A percentile compares a stretch with the other conserved stretches of the same genome.
Evolutionary conservation across 2,329 filamentous ascomycete species (phyloP).

Genomic region (Teratosphaeriaceae sp.): DNA sequence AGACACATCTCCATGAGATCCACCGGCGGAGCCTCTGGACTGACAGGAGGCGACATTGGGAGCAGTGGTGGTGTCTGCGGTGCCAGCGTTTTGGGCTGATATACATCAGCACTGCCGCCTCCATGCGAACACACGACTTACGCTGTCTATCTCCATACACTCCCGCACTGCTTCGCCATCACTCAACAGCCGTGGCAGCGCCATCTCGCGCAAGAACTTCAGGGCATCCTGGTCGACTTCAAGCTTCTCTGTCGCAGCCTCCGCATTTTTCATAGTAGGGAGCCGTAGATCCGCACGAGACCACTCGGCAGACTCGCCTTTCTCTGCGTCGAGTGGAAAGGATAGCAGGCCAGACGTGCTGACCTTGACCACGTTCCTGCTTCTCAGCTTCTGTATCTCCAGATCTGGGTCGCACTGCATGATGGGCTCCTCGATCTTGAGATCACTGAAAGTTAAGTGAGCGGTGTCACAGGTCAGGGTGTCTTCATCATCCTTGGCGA

Average conservation of each 20-base stretch:
- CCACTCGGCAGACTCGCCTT: constrained; percentile 40
- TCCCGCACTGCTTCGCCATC: constrained; percentile 14
- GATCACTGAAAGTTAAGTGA: constrained; percentile 6
- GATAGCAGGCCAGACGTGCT: constrained; percentile 14
- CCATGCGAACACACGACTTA: constrained; percentile 13
- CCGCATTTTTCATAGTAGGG: constrained; percentile 10
- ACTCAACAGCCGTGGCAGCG: constrained; percentile 16
- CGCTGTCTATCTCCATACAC: constrained; percentile 6
- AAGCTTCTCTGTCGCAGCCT: constrained; percentile 31
- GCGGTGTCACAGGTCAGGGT: not conserved
- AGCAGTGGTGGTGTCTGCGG: constrained; percentile 44
- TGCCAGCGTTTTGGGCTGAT: constrained; percentile 24
- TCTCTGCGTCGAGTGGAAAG: constrained; percentile 32
- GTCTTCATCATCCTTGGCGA: constrained; percentile 5
- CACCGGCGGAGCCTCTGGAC: constrained; percentile 24
- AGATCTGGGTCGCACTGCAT: constrained; percentile 39
- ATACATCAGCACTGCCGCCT: constrained; percentile 13
- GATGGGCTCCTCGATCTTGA: constrained; percentile 42
- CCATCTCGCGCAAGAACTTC: constrained; percentile 30
- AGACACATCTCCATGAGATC: constrained; percentile 24
- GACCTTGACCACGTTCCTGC: constrained; percentile 16
- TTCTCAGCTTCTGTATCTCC: constrained; percentile 36
- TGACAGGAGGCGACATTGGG: constrained; percentile 35
- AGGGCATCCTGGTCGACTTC: constrained; percentile 30
- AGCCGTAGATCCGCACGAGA: constrained; percentile 20